phyloP scores from a whole-genome alignment of 163 green algal species.

The Scenedesmus sp. region DNA sequence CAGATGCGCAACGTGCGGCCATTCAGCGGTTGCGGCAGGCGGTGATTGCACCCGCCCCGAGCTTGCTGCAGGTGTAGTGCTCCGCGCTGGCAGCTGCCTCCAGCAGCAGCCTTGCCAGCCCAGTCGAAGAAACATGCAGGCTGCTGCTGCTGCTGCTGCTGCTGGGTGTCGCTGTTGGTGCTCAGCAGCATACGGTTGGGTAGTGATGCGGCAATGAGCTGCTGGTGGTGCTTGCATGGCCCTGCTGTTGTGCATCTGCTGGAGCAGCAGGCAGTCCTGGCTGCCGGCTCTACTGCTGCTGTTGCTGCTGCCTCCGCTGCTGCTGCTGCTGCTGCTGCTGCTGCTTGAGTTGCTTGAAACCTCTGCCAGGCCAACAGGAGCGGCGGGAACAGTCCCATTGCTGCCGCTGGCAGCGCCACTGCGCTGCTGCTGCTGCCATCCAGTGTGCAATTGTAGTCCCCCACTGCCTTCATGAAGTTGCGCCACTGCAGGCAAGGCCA shows the following conservation, averaged over 20 bases:
- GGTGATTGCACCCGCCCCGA: conserved; percentile 20
- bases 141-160: conserved; percentile 12
- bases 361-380: not conserved
- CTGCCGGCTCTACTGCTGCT: not conserved
- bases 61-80: conserved; percentile 33
- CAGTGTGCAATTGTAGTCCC: conserved; percentile 42
- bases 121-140: not conserved
- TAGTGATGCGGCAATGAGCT: not conserved
- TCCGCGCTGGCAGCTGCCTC: not conserved
- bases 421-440: not conserved
- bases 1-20: conserved; percentile 10
- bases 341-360: conserved; percentile 7
- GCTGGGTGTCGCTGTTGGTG: not conserved
- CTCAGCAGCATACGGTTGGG: not conserved
- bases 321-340: not conserved
- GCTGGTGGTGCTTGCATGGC: not conserved
- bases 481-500: conserved; percentile 23
- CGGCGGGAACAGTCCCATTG: not conserved
- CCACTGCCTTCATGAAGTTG: conserved; percentile 25
- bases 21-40: conserved; percentile 41
- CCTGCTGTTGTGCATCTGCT: too few species aligned
- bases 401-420: not conserved
- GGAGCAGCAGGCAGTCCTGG: not conserved
- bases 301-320: not conserved
- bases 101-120: not conserved